A percentile compares a stretch with the other conserved stretches of the same genome.
Conservation (phyloP, 2,329 filamentous ascomycete species). For the Mariannaea sp. region DNA sequence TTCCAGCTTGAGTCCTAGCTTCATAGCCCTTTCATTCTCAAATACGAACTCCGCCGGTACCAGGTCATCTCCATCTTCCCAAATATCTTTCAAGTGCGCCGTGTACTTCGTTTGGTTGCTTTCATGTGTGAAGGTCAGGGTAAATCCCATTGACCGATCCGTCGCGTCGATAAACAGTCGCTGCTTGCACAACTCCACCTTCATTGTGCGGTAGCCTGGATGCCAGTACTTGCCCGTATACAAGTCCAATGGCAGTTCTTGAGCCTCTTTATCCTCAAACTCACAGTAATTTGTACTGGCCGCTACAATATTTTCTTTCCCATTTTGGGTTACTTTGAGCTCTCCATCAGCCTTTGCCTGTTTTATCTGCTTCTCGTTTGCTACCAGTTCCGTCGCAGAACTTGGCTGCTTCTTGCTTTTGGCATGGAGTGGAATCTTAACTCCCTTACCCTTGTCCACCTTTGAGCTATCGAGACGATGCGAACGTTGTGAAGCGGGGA, state of each 20-base stretch:
- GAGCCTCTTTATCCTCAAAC: not conserved
- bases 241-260: slow-evolving; percentile 11
- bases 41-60: slow-evolving; percentile 28
- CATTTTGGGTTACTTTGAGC: not conserved
- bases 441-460: not conserved
- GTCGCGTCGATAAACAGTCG: slow-evolving; percentile 34
- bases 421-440: not conserved
- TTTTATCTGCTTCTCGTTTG: not conserved
- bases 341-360: accelerated
- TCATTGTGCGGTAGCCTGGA: slow-evolving; percentile 35
- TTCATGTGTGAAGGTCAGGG: slow-evolving; percentile 26
- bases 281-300: not conserved
- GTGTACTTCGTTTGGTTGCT: slow-evolving; percentile 26
- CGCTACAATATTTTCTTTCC: not conserved
- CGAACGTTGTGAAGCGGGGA: not conserved
- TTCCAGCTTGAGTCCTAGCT: slow-evolving; percentile 31
- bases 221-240: slow-evolving; percentile 36
- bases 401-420: not conserved
- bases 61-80: slow-evolving; percentile 20
- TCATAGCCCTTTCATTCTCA: slow-evolving; percentile 10
- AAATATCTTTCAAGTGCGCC: slow-evolving; percentile 24
- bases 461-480: not conserved
- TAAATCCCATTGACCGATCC: slow-evolving; percentile 39
- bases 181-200: slow-evolving; percentile 24
- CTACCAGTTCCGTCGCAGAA: not conserved